Conservation (phyloP, 345 rosid genomes). For the Hypericum perforatum region DNA sequence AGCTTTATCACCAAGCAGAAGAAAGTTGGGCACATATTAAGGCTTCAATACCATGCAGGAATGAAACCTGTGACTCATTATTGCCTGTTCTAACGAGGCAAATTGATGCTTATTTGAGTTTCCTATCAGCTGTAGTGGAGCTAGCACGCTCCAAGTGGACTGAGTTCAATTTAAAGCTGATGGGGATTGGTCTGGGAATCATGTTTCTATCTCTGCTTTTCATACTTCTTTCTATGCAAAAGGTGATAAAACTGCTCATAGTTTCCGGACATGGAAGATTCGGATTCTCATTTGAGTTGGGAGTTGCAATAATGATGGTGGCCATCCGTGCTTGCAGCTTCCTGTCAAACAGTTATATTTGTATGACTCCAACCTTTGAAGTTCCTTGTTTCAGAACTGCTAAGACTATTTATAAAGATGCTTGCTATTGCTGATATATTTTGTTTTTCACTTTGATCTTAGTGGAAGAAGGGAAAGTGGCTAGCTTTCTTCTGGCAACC, state of each 20-base stretch:
- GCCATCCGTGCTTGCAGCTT: constrained; percentile 74
- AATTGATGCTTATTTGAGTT: constrained; percentile 43
- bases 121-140: constrained; percentile 63
- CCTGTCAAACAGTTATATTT: constrained; percentile 81
- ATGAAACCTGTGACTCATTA: constrained; percentile 25
- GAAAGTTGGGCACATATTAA: constrained; percentile 33
- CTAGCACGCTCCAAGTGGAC: constrained; percentile 96
- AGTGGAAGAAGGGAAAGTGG: constrained; percentile 98
- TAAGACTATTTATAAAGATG: constrained; percentile 7
- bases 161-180: constrained; percentile 70
- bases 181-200: constrained; percentile 63
- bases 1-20: constrained; percentile 55
- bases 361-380: constrained; percentile 26
- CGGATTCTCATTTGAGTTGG: constrained; percentile 33
- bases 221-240: constrained; percentile 34
- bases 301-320: constrained; percentile 39
- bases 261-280: constrained; percentile 27
- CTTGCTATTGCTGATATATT: background rate
- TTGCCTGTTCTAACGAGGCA: constrained; percentile 35
- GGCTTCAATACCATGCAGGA: constrained; percentile 18
- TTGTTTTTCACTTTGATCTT: constrained; percentile 16
- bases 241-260: constrained; percentile 21
- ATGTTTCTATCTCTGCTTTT: constrained; percentile 48
- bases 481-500: constrained; percentile 77
- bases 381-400: background rate